Conservation (phyloP, 108 stramenopile genomes). For the Nitzschia sp. region DNA sequence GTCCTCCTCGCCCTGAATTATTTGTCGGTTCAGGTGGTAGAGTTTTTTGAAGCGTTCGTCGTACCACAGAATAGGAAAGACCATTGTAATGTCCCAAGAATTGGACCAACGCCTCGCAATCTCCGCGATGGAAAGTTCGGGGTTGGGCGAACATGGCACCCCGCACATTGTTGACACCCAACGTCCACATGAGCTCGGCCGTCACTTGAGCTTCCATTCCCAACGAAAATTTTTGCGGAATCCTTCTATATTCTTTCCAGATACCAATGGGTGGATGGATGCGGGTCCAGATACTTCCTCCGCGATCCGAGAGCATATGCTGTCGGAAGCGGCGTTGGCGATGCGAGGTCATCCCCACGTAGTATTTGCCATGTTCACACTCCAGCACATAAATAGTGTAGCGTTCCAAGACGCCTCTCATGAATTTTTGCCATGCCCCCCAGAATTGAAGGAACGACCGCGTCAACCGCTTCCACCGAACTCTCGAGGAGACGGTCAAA, state of each 20-base stretch:
- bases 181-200: conserved; percentile 55
- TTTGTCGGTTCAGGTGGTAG: conserved; percentile 1
- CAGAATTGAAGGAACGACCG: no score
- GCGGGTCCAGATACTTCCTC: conserved; percentile 63
- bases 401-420: no score
- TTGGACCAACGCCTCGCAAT: conserved; percentile 46
- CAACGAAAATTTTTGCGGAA: conserved; percentile 44
- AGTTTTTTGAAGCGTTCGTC: background rate
- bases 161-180: conserved; percentile 65
- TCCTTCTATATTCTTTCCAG: conserved; percentile 40
- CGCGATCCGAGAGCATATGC: conserved; percentile 35
- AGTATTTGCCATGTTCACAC: conserved; percentile 60
- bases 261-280: conserved; percentile 47
- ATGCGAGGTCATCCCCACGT: conserved; percentile 65
- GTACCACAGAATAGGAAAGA: conserved; percentile 47
- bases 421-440: no score
- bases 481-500: no score
- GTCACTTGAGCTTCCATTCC: conserved; percentile 65
- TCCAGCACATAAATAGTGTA: conserved; percentile 71
- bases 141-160: conserved; percentile 54
- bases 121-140: conserved; percentile 43
- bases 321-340: conserved; percentile 41
- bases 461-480: no score
- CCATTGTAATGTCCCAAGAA: conserved; percentile 76
- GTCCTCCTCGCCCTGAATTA: background rate